These are phyloP conservation scores for Hygrophoropsis aurantiaca DNA, from an alignment of 768 basidiomycete genomes.

Conservation along the genomic window DNA sequence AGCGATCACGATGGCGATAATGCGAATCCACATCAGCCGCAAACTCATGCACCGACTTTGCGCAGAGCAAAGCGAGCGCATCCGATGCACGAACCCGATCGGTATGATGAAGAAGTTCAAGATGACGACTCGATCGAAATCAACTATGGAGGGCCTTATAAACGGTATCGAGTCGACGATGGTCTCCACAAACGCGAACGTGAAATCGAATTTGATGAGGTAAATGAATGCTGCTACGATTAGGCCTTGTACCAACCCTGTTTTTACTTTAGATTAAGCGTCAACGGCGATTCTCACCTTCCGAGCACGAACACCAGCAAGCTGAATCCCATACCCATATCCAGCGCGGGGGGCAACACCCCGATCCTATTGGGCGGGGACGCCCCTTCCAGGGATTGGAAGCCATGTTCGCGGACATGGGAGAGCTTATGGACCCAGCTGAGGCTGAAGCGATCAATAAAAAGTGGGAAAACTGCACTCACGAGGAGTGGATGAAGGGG, in stretches of 20 bases:
- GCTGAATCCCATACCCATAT: no score
- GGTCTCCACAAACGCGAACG: no score
- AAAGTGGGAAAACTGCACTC: constrained; percentile 26
- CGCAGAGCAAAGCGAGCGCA: neutral
- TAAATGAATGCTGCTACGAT: constrained; percentile 7
- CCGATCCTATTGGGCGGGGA: constrained; percentile 11
- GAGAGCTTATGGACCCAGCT: constrained; percentile 16
- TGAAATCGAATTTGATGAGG: constrained; percentile 16
- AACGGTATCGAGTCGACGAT: no score
- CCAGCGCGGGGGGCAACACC: constrained; percentile 18
- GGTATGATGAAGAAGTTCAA: no score
- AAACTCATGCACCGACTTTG: neutral
- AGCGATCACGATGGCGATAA: neutral
- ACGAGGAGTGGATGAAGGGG: constrained; percentile 30
- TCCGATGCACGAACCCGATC: no score
- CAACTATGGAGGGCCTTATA: no score
- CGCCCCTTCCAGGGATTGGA: constrained; percentile 5
- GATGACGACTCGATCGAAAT: no score
- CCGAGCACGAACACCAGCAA: no score
- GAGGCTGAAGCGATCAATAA: constrained; percentile 22
- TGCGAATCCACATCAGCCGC: neutral
- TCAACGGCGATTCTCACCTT: no score
- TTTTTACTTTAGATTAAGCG: no score
- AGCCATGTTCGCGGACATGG: constrained; percentile 19
- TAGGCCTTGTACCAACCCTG: constrained; percentile 18